Base-by-base conservation (phyloP, 352 stramenopile genomes). In the Globisporangium cederbergense region DNA sequence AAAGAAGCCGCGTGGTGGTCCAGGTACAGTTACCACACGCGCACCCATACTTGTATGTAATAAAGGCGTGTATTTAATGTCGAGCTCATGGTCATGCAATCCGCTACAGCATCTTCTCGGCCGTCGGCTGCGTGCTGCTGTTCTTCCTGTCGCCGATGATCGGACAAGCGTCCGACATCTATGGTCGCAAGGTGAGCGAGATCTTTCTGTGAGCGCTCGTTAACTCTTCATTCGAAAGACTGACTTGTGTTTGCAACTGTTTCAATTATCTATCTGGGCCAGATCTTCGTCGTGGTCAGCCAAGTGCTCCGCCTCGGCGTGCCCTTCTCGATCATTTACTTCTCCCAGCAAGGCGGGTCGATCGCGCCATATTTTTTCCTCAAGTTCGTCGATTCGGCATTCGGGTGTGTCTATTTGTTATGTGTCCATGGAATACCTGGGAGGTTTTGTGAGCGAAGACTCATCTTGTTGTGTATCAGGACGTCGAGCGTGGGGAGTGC, bases 311-410 rank as follows among this genome's bases (percentile, higher is more conserved):
- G 81, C n/a, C 34, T 91, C 50, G 76, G 72, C 4, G 76, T 78
- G 11, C 86, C 83, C 14, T 91, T 92, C 52, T 76, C 83, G 20
- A 70, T 91, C 51, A 84, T 92, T 64, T 87, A 81, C 49, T 91
- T 93, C 51, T 77, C 77, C 60, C 63, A 88, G 52, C 75, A 72
- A 8, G 59, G 59, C 32, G 80, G 83, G 0, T 75, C 79, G 42
- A 91, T 93, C 42, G 72, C 60, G 30, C 77, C 83, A 20, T 93
- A 86, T 58, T 91, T 88, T 34, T 32, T 79, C 14, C 66, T 90
- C 3, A 76, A 69, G 9, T 80, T 91, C 38, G 62, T 89, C 14
- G 74, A 80, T 62, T 78, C 67, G 6, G 74, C 79, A 20, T 87
- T 90, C 55, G 74, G 78, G 81, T 92, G 18, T 16, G 47, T 36